These are phyloP conservation scores for Viola pubescens DNA, from an alignment of 441 rosid species.

Conservation along the genomic window DNA sequence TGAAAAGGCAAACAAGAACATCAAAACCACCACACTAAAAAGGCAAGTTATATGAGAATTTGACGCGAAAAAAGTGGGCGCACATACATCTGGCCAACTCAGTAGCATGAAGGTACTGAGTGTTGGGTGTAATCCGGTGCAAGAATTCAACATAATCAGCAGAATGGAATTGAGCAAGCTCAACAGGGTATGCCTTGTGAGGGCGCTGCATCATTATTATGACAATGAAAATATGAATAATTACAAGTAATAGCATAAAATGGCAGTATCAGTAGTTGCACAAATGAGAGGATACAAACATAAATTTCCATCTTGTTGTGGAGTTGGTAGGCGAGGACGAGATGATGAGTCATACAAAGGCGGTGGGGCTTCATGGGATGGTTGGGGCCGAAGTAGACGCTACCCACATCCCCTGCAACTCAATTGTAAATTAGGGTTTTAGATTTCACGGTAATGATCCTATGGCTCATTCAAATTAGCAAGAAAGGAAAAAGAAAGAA, in stretches of 20 bases:
- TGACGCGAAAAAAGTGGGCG: background rate
- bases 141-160: constrained; percentile 87
- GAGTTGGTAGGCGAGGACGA: constrained; percentile 85
- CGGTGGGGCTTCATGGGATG: constrained; percentile 99
- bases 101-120: constrained; percentile 49
- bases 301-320: constrained; percentile 94
- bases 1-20: background rate
- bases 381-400: constrained; percentile 91
- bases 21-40: background rate
- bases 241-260: too few species aligned
- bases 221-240: constrained; percentile 12
- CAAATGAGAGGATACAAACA: constrained; percentile 31
- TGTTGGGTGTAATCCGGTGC: constrained; percentile 74
- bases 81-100: constrained; percentile 67
- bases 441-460: background rate
- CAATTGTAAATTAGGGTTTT: constrained; percentile 12
- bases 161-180: constrained; percentile 96
- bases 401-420: constrained; percentile 87
- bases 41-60: background rate
- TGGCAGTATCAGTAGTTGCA: too few species aligned
- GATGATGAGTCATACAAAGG: constrained; percentile 97
- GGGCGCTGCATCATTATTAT: constrained; percentile 61
- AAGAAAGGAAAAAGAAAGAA: background rate
- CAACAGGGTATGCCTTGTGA: constrained; percentile 92
- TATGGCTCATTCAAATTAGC: background rate